Base-by-base conservation (phyloP, 108 stramenopile genomes). In the Aurantiochytrium sp. region DNA sequence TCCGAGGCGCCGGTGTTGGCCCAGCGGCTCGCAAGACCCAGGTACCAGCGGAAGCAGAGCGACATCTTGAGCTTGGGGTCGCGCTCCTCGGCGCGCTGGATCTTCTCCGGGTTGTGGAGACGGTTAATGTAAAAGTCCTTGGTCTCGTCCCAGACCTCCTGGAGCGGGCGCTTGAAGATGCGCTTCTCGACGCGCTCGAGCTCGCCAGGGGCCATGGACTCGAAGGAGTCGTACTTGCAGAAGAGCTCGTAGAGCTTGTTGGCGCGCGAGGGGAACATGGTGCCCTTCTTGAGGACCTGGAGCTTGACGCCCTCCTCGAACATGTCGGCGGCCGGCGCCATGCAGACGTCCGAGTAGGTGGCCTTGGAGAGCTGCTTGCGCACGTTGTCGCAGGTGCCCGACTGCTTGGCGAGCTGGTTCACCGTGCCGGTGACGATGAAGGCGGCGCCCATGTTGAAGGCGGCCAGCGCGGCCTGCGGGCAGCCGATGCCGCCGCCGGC, bases 231-330 rank as follows among this genome's bases (percentile, higher is more conserved):
- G 34, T 65, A 65, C 59, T 65, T 65, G 59, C 27, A 30, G 24
- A 65, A 65, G 59, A 65, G 59, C 59, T 65, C 59, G 34, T 65
- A 65, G 59, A 65, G 59, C 59, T 65, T 65, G 59, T 65, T 65
- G 59, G 59, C 59, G 34, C 59, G 59, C 59, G 59, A 65, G 59
- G 59, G 59, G 4, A 65, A 65, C 59, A 65, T 65, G 34, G 59
- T 65, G 8, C 59, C 59, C 59, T 65, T 65, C 59, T 65, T 65
- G 59, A 65, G 59, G 32, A 65, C 59, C 59, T 65, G 59, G 4
- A 65, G 59, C 59, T 65, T 65, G 59, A 65, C 59, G 34, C 59
- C 59, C 19, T 65, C 59, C 59, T 65, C 59, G 34, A 65, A 65
- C 59, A 65, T 65, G 59, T 65, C 59, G 34, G 59, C 59, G 2